These are phyloP conservation scores for Thermomucor indicae-seudaticae DNA, from an alignment of 371 early-diverging fungal species.

Conservation along the genomic window DNA sequence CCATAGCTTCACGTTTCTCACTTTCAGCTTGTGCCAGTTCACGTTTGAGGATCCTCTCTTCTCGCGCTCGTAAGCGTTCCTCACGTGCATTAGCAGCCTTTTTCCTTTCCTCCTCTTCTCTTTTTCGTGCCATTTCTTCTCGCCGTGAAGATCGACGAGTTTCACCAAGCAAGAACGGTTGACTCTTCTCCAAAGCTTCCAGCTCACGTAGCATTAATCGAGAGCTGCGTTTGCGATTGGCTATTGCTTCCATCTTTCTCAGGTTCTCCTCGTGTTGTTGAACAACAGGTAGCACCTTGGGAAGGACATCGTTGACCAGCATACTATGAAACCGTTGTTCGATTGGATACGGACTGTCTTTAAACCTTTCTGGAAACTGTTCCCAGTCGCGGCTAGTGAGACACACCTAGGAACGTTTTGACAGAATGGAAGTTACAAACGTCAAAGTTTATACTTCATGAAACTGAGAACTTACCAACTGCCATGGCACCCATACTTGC, in stretches of 20 bases:
- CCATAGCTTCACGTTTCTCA: conserved; percentile 10
- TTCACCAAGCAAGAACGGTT: conserved; percentile 4
- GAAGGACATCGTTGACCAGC: conserved; percentile 53
- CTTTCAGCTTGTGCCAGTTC: conserved; percentile 32
- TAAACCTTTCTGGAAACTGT: conserved; percentile 50
- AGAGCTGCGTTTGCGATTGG: conserved; percentile 64
- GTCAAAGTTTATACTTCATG: neutral
- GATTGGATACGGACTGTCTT: conserved; percentile 42
- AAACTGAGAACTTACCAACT: conserved; percentile 26
- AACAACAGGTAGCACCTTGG: conserved; percentile 55
- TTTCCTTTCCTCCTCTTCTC: conserved; percentile 31
- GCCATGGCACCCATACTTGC: conserved; percentile 42
- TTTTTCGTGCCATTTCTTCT: conserved; percentile 28
- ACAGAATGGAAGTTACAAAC: neutral
- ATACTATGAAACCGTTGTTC: conserved; percentile 56
- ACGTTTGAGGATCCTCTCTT: conserved; percentile 43
- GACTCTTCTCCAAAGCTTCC: conserved; percentile 43
- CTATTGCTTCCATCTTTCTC: conserved; percentile 49
- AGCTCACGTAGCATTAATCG: conserved; percentile 58
- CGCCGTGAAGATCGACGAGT: conserved; percentile 26
- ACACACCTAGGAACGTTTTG: conserved; percentile 54
- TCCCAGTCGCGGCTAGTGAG: conserved; percentile 58
- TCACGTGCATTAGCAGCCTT: conserved; percentile 45
- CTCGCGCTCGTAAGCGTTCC: conserved; percentile 45
- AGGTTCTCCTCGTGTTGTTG: conserved; percentile 50